Evolutionary conservation across 768 basidiomycete genomes (phyloP), one percentile per base, ranked within the genome.

Genomic region (Suillus decipiens): DNA sequence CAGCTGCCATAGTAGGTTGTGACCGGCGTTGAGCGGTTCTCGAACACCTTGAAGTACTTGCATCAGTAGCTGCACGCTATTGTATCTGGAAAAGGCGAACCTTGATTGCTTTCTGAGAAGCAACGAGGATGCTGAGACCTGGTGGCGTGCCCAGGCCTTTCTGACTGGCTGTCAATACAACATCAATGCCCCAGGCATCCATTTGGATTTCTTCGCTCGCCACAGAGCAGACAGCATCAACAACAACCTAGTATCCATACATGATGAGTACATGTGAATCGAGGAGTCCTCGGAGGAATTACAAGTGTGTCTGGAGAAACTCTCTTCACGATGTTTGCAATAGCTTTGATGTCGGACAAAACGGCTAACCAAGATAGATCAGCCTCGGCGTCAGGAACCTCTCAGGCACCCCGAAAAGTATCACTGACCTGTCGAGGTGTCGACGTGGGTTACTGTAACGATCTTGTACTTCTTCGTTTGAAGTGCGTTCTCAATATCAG

Each of bases 221-320:
- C 17, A 98, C 95, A 2, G 95, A 90, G 77, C 97, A 99, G 33
- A 99, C 97, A n/a, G 87, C 93, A 71, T 99, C 97, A 63, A 95
- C 81, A 9, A 92, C 80, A 48, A 95, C 80, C 89, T 91, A 62
- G 28, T n/a, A 63, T 47, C 22, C 14, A 17, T 53, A 31, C 12
- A 22, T 41, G 14, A 53, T 55, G 58, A 28, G 12, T 17, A 48
- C 2, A 19, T 12, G 1, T 45, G 17, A 39, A 28, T 43, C 42
- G 59, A 2, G 45, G 33, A n/a, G 5, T 47, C 15, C 31, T 42
- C 10, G 60, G 41, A 9, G 22, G 36, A 68, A 71, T 39, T 67
- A 93, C 91, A 64, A 99, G 80, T 1, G 95, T 95, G 12, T 92
- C 85, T 1, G 96, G 96, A 0, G 93, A 95, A 63, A 92, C 84